phyloP scores from a whole-genome alignment of 768 basidiomycete genomes.

The Lentinula sp. region DNA sequence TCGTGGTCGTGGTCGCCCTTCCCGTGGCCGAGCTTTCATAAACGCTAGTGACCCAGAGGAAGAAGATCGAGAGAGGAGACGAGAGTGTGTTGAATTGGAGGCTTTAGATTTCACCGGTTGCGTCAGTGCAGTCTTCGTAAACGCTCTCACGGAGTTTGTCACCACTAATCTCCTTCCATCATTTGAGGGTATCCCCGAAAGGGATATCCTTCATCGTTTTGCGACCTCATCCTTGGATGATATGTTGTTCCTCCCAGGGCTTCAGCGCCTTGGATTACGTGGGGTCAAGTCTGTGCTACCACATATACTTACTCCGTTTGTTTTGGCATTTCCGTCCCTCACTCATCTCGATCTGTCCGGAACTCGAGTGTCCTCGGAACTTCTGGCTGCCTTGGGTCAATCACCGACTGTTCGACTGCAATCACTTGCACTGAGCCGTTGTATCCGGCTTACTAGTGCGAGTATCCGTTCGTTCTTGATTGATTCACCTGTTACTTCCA shows the following conservation, averaged over 20 bases:
- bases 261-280: conserved; percentile 75
- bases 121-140: conserved; percentile 85
- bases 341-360: conserved; percentile 90
- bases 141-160: conserved; percentile 81
- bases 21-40: conserved; percentile 53
- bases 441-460: conserved; percentile 75
- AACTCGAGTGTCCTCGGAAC: conserved; percentile 74
- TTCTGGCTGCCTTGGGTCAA: conserved; percentile 60
- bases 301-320: conserved; percentile 62
- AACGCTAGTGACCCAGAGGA: conserved; percentile 61
- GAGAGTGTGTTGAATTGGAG: conserved; percentile 73
- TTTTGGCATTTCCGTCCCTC: conserved; percentile 78
- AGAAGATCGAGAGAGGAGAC: conserved; percentile 68
- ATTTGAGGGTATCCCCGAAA: conserved; percentile 15
- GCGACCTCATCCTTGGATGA: conserved; percentile 31
- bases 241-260: conserved; percentile 55
- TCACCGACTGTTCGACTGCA: conserved; percentile 63
- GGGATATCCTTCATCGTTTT: not conserved
- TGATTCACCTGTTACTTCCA: conserved; percentile 53
- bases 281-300: conserved; percentile 76
- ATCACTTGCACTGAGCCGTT: conserved; percentile 81
- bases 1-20: conserved; percentile 60
- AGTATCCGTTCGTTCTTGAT: conserved; percentile 73
- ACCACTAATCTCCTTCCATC: conserved; percentile 49
- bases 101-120: conserved; percentile 95